Evolutionary conservation across 371 early-diverging fungal species (phyloP).

Genomic region (Lichtheimia corymbifera): DNA sequence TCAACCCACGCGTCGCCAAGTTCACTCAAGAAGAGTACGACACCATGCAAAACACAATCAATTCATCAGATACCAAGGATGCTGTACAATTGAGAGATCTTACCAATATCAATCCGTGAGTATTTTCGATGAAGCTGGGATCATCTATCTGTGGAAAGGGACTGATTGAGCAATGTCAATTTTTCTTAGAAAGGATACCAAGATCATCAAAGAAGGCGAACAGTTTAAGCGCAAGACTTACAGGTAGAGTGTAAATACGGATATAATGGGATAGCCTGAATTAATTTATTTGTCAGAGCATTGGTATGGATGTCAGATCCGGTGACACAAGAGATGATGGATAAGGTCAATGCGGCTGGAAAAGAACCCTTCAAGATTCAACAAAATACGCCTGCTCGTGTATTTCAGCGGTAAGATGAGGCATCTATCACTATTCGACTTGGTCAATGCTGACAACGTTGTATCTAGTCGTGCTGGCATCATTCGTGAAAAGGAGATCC

Average conservation of each 20-base stretch:
- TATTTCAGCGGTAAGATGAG: slow-evolving; percentile 67
- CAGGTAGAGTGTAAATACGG: slow-evolving; percentile 25
- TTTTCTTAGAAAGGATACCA: slow-evolving; percentile 47
- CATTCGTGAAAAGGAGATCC: slow-evolving; percentile 70
- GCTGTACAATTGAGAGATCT: slow-evolving; percentile 59
- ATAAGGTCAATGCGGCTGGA: slow-evolving; percentile 49
- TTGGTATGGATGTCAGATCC: slow-evolving; percentile 71
- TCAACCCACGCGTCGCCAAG: slow-evolving; percentile 66
- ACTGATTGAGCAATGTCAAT: not conserved
- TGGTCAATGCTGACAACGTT: not conserved
- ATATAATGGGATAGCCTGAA: not conserved
- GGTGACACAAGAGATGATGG: slow-evolving; percentile 55
- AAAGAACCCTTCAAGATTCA: slow-evolving; percentile 60
- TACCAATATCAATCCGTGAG: slow-evolving; percentile 40
- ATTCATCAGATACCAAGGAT: slow-evolving; percentile 46
- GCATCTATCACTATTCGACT: not conserved
- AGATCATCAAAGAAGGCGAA: slow-evolving; percentile 85
- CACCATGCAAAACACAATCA: slow-evolving; percentile 57
- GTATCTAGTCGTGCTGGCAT: slow-evolving; percentile 73
- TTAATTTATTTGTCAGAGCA: slow-evolving; percentile 36
- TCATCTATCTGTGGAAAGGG: too few species aligned
- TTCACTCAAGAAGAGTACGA: slow-evolving; percentile 42
- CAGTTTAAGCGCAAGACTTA: slow-evolving; percentile 85
- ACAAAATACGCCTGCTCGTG: slow-evolving; percentile 96
- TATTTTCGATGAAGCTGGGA: not conserved